phyloP scores from a whole-genome alignment of 352 stramenopile species.

The Phytophthora hybrid region DNA sequence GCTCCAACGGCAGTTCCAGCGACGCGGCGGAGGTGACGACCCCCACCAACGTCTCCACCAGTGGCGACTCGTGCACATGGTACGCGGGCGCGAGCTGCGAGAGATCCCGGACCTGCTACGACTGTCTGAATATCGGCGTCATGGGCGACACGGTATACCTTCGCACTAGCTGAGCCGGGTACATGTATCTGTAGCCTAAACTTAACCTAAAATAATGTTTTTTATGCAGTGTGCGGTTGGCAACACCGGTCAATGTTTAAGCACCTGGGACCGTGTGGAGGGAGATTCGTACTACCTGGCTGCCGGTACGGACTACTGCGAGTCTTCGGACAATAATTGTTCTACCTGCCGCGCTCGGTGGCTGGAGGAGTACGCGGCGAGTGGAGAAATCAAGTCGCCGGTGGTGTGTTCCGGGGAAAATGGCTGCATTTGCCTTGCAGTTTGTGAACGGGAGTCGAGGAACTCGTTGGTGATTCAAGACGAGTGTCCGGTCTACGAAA shows the following conservation, averaged over 20 bases:
- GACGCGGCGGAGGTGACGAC: conserved; percentile 3
- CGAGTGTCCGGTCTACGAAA: conserved; percentile 31
- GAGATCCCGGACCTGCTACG: conserved; percentile 40
- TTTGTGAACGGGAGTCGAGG: conserved; percentile 41
- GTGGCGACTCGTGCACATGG: conserved; percentile 49
- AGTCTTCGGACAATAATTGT: conserved; percentile 44
- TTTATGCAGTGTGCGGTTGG: conserved; percentile 39
- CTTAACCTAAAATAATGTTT: neutral
- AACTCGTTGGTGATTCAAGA: conserved; percentile 27
- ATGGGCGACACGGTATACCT: conserved; percentile 32
- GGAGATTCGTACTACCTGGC: conserved; percentile 56
- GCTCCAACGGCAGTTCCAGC: conserved; percentile 16
- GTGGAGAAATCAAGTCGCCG: conserved; percentile 22
- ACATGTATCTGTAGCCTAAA: neutral
- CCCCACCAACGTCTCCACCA: conserved; percentile 34
- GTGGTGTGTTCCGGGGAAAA: conserved; percentile 29
- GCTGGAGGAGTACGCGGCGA: conserved; percentile 33
- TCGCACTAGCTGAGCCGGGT: neutral
- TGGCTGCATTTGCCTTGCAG: conserved; percentile 53
- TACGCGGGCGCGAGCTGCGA: conserved; percentile 37
- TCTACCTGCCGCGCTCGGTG: conserved; percentile 36
- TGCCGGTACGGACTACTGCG: conserved; percentile 56
- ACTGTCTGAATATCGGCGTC: conserved; percentile 51
- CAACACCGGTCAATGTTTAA: conserved; percentile 39
- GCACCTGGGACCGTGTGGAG: conserved; percentile 19